Conservation (phyloP, 176 grass and related monocot genomes). For the Eremochloa ophiuroides region DNA sequence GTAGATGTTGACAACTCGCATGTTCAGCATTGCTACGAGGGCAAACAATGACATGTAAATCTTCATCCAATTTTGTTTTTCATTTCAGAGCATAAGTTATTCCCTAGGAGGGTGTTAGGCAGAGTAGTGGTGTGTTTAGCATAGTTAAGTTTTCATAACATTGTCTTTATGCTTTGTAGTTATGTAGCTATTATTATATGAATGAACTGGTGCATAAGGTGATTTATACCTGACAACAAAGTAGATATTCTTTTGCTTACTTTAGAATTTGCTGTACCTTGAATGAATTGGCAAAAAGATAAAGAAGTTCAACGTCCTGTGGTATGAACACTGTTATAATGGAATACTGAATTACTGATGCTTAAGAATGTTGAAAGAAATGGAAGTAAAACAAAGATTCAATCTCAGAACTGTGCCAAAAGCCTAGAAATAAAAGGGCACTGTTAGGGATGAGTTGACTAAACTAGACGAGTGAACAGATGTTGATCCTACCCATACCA, state of each 20-base stretch:
- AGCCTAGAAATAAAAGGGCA: constrained; percentile 18
- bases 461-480: neutral
- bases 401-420: neutral
- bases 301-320: neutral
- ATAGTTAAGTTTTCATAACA: constrained; percentile 12
- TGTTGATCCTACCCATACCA: neutral
- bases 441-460: neutral
- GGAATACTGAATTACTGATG: neutral
- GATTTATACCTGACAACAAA: neutral
- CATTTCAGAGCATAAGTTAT: neutral
- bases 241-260: constrained; percentile 17
- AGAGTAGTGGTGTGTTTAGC: constrained; percentile 13
- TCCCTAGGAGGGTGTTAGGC: neutral
- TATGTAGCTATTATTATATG: neutral
- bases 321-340: neutral
- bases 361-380: neutral
- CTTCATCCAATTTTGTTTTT: constrained; percentile 2
- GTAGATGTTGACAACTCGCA: constrained; percentile 63
- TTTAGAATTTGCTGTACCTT: neutral
- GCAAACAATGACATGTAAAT: constrained; percentile 40
- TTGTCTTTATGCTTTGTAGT: neutral
- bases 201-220: neutral
- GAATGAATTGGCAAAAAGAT: constrained; percentile 12
- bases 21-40: constrained; percentile 57
- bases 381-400: neutral